Base-by-base conservation (phyloP, 2,329 filamentous ascomycete species). In the Uncinocarpus reesii region DNA sequence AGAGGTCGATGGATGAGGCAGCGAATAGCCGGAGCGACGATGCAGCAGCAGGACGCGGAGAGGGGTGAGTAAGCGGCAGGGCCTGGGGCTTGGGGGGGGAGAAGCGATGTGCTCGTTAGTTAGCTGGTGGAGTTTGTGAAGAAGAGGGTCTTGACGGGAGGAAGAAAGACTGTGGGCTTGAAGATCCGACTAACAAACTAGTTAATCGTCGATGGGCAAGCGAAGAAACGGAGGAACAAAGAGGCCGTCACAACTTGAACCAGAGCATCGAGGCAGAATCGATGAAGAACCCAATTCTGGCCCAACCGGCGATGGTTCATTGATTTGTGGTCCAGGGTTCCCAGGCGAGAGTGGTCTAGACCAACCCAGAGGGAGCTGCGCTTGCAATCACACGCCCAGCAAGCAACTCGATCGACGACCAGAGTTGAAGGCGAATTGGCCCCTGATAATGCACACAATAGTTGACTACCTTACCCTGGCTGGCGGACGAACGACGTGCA, bases 231-330 rank as follows among this genome's bases (percentile, higher is more conserved):
- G n/a, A 35, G 15, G 13, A 16, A 16, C 7, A 18, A 16, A 10
- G 10, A 35, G 15, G 4, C n/a, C n/a, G n/a, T n/a, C n/a, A n/a
- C n/a, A n/a, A n/a, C n/a, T n/a, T n/a, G n/a, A n/a, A n/a, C n/a
- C n/a, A n/a, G n/a, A n/a, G n/a, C n/a, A n/a, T n/a, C n/a, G n/a
- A n/a, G n/a, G n/a, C n/a, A n/a, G n/a, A n/a, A n/a, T n/a, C n/a
- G n/a, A n/a, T n/a, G n/a, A n/a, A n/a, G 42, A 45, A 46, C 43
- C 43, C 43, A 37, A 38, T 46, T 46, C 43, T 46, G 34, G 43
- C 43, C 42, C 43, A 46, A 46, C 24, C 31, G 43, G 16, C 7
- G 28, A 46, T 20, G 8, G 43, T 38, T 38, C 43, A 31, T 31
- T 26, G 43, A 38, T 24, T 20, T 38, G 34, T 46, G 43, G 20